These are phyloP conservation scores for Daldinia concentrica DNA, from an alignment of 495 filamentous ascomycete species.

Conservation along the genomic window DNA sequence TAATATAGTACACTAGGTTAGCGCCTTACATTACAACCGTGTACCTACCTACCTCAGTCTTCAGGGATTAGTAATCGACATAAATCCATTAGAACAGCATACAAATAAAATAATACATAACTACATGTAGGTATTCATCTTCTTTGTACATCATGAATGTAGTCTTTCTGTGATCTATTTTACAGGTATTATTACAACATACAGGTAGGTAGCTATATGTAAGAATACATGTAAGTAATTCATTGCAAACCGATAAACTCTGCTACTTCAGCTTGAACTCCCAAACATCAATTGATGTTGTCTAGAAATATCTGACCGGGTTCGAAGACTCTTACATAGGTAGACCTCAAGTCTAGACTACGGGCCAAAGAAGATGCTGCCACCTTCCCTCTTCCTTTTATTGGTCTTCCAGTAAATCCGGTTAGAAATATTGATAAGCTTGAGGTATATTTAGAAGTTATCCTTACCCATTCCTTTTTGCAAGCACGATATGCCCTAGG, in stretches of 20 bases:
- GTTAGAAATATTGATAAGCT: conserved; percentile 8
- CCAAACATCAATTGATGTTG: not conserved
- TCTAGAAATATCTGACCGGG: not conserved
- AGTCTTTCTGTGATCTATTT: not conserved
- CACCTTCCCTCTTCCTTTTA: conserved; percentile 61
- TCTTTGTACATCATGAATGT: no score
- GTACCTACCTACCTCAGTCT: no score
- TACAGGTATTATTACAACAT: not conserved
- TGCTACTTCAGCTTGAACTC: no score
- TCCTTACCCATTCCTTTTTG: conserved; percentile 90
- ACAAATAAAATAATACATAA: no score
- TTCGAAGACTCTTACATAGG: not conserved
- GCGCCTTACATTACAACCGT: no score
- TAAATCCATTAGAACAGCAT: no score
- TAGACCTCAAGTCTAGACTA: not conserved
- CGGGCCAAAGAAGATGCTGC: conserved; percentile 28
- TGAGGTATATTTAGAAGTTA: not conserved
- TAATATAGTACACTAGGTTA: not conserved
- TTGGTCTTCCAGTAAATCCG: conserved; percentile 51
- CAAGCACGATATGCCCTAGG: conserved; percentile 89
- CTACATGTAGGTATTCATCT: no score
- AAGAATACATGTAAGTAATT: no score
- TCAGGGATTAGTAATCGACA: no score
- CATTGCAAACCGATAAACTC: not conserved
- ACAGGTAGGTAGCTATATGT: no score